Percentiles rank a stretch among this genome's conserved stretches.
Conservation (phyloP, 2,329 filamentous ascomycete species). For the Ascochyta rabiei region DNA sequence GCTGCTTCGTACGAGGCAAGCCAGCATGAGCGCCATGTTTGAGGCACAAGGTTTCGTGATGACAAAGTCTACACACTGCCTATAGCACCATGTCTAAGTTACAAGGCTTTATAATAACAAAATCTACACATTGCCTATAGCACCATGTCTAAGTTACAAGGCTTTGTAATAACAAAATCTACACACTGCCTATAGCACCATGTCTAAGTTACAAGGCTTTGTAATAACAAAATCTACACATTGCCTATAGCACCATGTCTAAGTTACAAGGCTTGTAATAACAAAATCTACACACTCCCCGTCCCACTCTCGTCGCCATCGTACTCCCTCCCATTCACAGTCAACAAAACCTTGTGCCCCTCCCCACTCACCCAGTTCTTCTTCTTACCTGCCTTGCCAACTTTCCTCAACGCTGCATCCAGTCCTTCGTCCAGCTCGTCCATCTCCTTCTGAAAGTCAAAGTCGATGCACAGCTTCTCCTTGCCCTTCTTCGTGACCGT, state of each 20-base stretch:
- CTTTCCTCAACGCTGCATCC: conserved; percentile 34
- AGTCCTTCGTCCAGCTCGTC: conserved; percentile 44
- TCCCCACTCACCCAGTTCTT: conserved; percentile 45
- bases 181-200: too few relatives aligned
- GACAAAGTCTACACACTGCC: background rate
- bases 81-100: background rate
- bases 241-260: too few relatives aligned
- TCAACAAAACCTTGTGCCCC: conserved; percentile 39
- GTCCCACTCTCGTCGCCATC: conserved; percentile 18
- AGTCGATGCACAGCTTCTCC: conserved; percentile 38
- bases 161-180: background rate
- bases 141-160: background rate
- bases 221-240: background rate
- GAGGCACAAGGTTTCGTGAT: background rate
- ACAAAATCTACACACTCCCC: background rate
- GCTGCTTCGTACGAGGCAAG: background rate
- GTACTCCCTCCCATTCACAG: conserved; percentile 35
- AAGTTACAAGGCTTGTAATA: too few relatives aligned
- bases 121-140: too few relatives aligned
- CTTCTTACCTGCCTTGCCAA: conserved; percentile 49
- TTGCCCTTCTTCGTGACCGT: conserved; percentile 34
- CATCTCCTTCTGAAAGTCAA: conserved; percentile 29
- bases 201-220: background rate
- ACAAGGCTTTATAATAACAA: background rate
- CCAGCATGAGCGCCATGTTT: background rate